A percentile compares a stretch with the other conserved stretches of the same genome.
Evolutionary conservation across 352 stramenopile species (phyloP).

Genomic region (Pythium pyrilobum): DNA sequence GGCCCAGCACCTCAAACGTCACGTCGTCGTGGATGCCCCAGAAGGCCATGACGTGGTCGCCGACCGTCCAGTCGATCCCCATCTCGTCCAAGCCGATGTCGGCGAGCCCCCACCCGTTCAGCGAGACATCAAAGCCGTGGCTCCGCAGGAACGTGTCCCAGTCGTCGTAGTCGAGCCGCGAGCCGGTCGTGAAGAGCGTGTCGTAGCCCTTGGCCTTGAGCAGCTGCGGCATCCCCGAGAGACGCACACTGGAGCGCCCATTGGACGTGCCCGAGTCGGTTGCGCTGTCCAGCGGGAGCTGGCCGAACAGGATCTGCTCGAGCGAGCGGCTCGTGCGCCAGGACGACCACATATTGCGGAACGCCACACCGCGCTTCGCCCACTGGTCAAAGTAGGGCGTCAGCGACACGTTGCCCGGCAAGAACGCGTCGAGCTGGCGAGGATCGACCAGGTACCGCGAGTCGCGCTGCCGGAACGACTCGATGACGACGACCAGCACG

Average conservation of each 20-base stretch:
- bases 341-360: slow-evolving; percentile 60
- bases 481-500: slow-evolving; percentile 57
- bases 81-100: slow-evolving; percentile 46
- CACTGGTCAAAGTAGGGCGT: slow-evolving; percentile 63
- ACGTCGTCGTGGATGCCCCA: slow-evolving; percentile 72
- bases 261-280: slow-evolving; percentile 43
- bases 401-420: slow-evolving; percentile 43
- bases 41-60: slow-evolving; percentile 54
- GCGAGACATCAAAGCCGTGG: slow-evolving; percentile 53
- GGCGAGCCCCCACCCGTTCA: slow-evolving; percentile 32
- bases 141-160: slow-evolving; percentile 52
- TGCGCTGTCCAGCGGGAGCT: slow-evolving; percentile 57
- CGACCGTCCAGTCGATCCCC: slow-evolving; percentile 37
- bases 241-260: slow-evolving; percentile 25
- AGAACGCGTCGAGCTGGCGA: slow-evolving; percentile 21
- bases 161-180: slow-evolving; percentile 48
- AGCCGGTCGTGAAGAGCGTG: slow-evolving; percentile 55
- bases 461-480: slow-evolving; percentile 60
- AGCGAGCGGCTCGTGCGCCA: slow-evolving; percentile 67
- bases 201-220: slow-evolving; percentile 57
- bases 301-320: slow-evolving; percentile 57
- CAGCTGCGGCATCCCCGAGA: slow-evolving; percentile 51
- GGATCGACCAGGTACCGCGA: slow-evolving; percentile 40
- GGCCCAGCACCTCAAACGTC: slow-evolving; percentile 47
- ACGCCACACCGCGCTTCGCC: slow-evolving; percentile 38